Percentiles rank a stretch among this genome's conserved stretches.
Conservation (phyloP, 2,329 filamentous ascomycete species). For the Stylonectria norvegica region DNA sequence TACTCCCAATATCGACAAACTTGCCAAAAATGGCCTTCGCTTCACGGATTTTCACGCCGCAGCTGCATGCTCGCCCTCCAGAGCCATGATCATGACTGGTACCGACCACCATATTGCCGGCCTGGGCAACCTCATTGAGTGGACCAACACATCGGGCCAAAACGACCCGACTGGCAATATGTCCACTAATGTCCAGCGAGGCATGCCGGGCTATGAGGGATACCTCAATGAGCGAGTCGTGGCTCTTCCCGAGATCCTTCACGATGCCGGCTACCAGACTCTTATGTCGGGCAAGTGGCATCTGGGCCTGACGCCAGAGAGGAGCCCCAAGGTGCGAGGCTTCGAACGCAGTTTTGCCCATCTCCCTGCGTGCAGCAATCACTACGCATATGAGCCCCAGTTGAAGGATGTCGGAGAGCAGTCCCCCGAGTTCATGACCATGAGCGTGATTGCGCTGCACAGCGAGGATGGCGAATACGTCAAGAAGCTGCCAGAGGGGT, state of each 20-base stretch:
- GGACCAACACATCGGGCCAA: slow-evolving; percentile 1
- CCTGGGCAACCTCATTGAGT: slow-evolving; percentile 44
- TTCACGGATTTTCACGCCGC: slow-evolving; percentile 63
- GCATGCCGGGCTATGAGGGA: slow-evolving; percentile 39
- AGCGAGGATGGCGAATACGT: slow-evolving; percentile 15
- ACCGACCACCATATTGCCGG: slow-evolving; percentile 32
- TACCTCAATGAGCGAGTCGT: slow-evolving; percentile 54
- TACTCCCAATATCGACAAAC: slow-evolving; percentile 56
- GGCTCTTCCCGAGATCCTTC: slow-evolving; percentile 51
- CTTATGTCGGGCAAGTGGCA: slow-evolving; percentile 51
- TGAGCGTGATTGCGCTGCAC: slow-evolving; percentile 18
- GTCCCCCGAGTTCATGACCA: slow-evolving; percentile 14
- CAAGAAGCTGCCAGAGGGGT: slow-evolving; percentile 35
- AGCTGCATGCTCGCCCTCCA: slow-evolving; percentile 58
- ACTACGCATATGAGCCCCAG: slow-evolving; percentile 33
- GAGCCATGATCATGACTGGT: slow-evolving; percentile 62
- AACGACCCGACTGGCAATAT: slow-evolving; percentile 7
- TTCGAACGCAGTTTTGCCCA: slow-evolving; percentile 59
- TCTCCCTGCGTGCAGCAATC: slow-evolving; percentile 57
- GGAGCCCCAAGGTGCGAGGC: slow-evolving; percentile 32
- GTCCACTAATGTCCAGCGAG: slow-evolving; percentile 11
- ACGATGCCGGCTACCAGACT: slow-evolving; percentile 55
- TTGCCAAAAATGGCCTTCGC: slow-evolving; percentile 48
- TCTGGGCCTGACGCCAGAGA: slow-evolving; percentile 15
- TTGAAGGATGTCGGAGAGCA: slow-evolving; percentile 9